Conservation (phyloP, 805 yeast species). For the Yarrowia divulgata region DNA sequence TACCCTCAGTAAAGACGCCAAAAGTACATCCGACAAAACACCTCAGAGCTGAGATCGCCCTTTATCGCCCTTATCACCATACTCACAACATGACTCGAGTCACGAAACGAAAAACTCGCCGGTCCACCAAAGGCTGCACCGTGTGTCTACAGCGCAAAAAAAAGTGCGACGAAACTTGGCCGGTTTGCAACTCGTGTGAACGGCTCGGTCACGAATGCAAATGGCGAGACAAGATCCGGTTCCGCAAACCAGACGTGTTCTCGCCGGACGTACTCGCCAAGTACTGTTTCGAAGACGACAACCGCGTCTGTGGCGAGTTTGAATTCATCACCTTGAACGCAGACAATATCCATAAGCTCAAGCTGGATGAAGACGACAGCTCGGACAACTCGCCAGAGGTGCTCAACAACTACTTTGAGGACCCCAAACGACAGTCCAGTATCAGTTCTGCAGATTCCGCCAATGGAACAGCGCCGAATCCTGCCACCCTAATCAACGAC, state of each 20-base stretch:
- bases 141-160: constrained; percentile 36
- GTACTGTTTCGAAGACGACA: constrained; percentile 23
- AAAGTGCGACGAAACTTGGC: constrained; percentile 38
- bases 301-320: neutral
- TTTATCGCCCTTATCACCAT: neutral
- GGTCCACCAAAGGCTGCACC: constrained; percentile 36
- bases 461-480: neutral
- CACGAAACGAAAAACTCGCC: constrained; percentile 26
- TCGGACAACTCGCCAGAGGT: constrained; percentile 13
- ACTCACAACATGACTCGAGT: neutral
- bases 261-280: constrained; percentile 24
- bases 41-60: neutral
- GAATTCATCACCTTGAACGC: constrained; percentile 30
- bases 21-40: neutral
- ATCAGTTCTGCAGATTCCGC: neutral
- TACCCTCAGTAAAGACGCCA: too few relatives aligned
- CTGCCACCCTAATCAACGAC: neutral
- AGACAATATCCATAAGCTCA: constrained; percentile 14
- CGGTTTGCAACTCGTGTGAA: constrained; percentile 36
- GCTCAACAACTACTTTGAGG: constrained; percentile 4
- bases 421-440: constrained; percentile 1
- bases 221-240: constrained; percentile 39
- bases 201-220: constrained; percentile 34
- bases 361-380: constrained; percentile 22
- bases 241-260: constrained; percentile 27